Percentiles rank a stretch among this genome's conserved stretches.
Evolutionary conservation across 306 rosid species (phyloP).

Genomic region (Ammopiptanthus mongolicus): DNA sequence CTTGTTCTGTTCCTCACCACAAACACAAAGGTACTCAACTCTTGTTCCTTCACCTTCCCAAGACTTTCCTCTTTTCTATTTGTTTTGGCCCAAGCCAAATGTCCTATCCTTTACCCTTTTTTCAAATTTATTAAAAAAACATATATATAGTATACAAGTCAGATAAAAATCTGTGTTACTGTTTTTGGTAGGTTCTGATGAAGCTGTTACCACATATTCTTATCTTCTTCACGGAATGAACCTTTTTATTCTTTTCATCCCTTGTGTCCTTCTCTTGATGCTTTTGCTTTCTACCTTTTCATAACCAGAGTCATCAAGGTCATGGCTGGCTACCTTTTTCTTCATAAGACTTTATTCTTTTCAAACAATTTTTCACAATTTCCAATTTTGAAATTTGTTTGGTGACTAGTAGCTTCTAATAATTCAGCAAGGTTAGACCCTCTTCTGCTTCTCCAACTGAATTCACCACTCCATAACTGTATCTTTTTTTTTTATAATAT

Average conservation of each 20-base stretch:
- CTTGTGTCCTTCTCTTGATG: constrained; percentile 4
- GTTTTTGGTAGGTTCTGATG: background rate
- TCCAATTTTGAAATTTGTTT: background rate
- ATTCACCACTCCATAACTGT: background rate
- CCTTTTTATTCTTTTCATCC: constrained; percentile 32
- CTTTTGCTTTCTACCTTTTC: constrained; percentile 10
- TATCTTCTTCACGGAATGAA: constrained; percentile 16
- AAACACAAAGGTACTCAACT: background rate
- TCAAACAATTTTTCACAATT: background rate
- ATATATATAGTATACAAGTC: background rate
- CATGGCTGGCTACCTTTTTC: background rate
- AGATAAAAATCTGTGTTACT: constrained; percentile 6
- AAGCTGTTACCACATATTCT: constrained; percentile 24
- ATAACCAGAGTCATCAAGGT: background rate
- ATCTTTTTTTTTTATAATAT: background rate
- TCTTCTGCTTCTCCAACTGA: background rate
- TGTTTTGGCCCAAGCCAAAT: background rate
- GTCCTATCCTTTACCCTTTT: background rate
- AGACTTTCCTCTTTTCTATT: background rate
- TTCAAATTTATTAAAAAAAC: background rate
- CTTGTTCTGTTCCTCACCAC: background rate
- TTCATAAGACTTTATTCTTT: background rate
- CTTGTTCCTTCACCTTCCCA: constrained; percentile 13
- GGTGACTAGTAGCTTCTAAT: background rate
- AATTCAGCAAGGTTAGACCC: background rate